phyloP scores from a whole-genome alignment of 2,329 filamentous ascomycete genomes.

The Phyllosticta citrichinensis region DNA sequence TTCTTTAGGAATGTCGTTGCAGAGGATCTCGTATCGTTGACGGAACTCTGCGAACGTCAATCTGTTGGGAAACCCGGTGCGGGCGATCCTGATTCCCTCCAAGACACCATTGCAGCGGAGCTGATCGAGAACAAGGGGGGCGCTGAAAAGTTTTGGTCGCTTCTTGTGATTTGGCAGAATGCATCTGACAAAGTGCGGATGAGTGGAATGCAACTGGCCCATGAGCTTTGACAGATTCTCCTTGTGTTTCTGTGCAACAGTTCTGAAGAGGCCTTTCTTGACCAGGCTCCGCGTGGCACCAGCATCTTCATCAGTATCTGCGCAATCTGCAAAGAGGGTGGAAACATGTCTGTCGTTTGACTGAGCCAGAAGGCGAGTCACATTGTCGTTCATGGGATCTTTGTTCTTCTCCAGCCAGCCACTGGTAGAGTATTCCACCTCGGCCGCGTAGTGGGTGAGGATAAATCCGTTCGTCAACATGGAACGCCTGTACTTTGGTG shows the following conservation, averaged over 20 bases:
- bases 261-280: constrained; percentile 95
- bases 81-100: constrained; percentile 94
- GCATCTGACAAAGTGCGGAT: constrained; percentile 96
- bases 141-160: constrained; percentile 82
- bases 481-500: constrained; percentile 81
- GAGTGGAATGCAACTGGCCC: constrained; percentile 86
- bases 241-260: constrained; percentile 92
- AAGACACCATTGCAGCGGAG: constrained; percentile 97
- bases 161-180: constrained; percentile 99
- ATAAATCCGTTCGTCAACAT: constrained; percentile 86
- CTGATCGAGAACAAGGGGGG: constrained; percentile 88
- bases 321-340: constrained; percentile 77
- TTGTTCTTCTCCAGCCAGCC: constrained; percentile 99
- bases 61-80: constrained; percentile 93
- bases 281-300: constrained; percentile 66
- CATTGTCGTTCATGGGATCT: constrained; percentile 92
- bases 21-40: constrained; percentile 91
- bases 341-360: constrained; percentile 80
- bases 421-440: constrained; percentile 92
- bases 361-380: constrained; percentile 75
- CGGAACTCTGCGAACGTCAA: constrained; percentile 89
- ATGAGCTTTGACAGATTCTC: constrained; percentile 96
- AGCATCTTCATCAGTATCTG: constrained; percentile 64
- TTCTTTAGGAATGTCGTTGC: constrained; percentile 72
- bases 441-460: constrained; percentile 92